Conservation (phyloP, 2,329 filamentous ascomycete species). For the Neonectria punicea region DNA sequence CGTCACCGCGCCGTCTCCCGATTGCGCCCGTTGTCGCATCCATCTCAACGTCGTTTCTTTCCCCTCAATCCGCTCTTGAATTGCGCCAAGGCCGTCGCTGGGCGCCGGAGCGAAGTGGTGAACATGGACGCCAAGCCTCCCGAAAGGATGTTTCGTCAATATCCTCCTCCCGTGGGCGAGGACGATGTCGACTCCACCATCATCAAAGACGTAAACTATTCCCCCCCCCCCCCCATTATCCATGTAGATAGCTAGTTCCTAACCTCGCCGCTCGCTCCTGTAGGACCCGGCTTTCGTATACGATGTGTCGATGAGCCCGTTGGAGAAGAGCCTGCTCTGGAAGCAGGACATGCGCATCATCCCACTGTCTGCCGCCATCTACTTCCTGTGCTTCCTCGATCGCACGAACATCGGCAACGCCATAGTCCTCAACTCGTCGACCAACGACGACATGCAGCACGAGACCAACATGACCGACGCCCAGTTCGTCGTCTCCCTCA, state of each 20-base stretch:
- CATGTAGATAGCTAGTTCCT: slow-evolving; percentile 15
- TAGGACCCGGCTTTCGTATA: slow-evolving; percentile 36
- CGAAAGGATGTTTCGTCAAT: slow-evolving; percentile 36
- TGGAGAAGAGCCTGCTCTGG: slow-evolving; percentile 57
- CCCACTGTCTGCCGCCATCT: slow-evolving; percentile 71
- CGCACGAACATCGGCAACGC: slow-evolving; percentile 77
- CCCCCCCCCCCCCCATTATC: neutral
- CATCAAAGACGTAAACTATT: slow-evolving; percentile 36
- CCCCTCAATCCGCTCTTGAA: neutral
- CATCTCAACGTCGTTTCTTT: neutral
- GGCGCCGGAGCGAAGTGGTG: slow-evolving; percentile 27
- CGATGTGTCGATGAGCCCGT: slow-evolving; percentile 38
- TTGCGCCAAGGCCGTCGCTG: slow-evolving; percentile 23
- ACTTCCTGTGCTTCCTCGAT: slow-evolving; percentile 75
- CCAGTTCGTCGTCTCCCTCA: slow-evolving; percentile 69
- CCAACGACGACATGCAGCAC: slow-evolving; percentile 69
- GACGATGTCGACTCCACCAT: slow-evolving; percentile 43
- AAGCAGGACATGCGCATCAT: slow-evolving; percentile 73
- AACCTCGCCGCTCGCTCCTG: slow-evolving; percentile 12
- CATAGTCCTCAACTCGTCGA: slow-evolving; percentile 71
- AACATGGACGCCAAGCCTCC: slow-evolving; percentile 31
- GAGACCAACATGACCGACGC: slow-evolving; percentile 70
- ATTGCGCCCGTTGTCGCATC: slow-evolving; percentile 9
- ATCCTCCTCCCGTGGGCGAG: slow-evolving; percentile 40
- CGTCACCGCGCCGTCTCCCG: slow-evolving; percentile 19